These are phyloP conservation scores for Coniosporium tulheliwenetii DNA, from an alignment of 2,329 filamentous ascomycete species.

Conservation along the genomic window DNA sequence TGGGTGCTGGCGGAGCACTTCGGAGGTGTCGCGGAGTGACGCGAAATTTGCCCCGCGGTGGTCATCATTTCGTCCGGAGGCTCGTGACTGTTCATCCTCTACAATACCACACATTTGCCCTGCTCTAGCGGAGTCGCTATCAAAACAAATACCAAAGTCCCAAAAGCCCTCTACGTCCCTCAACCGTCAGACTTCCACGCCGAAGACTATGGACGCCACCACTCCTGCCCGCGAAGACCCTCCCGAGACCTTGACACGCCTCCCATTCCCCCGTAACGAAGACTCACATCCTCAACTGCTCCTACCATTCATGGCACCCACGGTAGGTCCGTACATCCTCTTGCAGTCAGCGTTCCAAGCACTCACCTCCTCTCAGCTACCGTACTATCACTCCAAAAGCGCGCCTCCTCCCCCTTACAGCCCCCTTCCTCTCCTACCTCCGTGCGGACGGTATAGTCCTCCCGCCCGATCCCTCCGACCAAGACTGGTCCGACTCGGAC, in stretches of 20 bases:
- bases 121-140: no score
- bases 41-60: no score
- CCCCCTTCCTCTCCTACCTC: constrained; percentile 70
- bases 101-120: no score
- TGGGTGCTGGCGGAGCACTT: no score
- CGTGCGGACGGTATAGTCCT: constrained; percentile 86
- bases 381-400: constrained; percentile 72
- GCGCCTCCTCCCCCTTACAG: constrained; percentile 61
- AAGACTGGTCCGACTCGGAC: constrained; percentile 31
- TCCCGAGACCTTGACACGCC: constrained; percentile 12
- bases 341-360: background rate
- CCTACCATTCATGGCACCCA: constrained; percentile 83
- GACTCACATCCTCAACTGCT: constrained; percentile 84
- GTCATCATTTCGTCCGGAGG: background rate
- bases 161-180: no score
- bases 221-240: background rate
- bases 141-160: no score
- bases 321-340: constrained; percentile 31
- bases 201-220: no score
- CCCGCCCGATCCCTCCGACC: constrained; percentile 47
- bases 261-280: constrained; percentile 73
- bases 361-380: constrained; percentile 39
- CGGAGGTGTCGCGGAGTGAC: no score
- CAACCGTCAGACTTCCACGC: no score
- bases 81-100: background rate